These are phyloP conservation scores for Hypholoma fasciculare DNA, from an alignment of 768 basidiomycete genomes.

Conservation along the genomic window DNA sequence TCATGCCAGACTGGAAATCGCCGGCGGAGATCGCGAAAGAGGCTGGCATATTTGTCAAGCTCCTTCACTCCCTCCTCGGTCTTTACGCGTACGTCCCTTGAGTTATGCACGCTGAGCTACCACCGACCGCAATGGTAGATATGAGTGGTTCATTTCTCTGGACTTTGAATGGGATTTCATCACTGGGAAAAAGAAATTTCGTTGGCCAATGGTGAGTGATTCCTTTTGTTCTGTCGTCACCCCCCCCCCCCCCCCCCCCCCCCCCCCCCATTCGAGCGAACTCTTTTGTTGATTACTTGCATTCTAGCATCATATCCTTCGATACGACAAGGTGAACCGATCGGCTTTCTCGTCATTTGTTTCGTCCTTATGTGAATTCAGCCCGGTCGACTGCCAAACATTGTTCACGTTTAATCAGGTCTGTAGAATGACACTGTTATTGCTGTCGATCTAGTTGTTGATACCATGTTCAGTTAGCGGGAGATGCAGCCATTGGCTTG, in stretches of 20 bases:
- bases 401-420: constrained; percentile 67
- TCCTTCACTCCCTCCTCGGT: constrained; percentile 59
- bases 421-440: not conserved
- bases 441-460: not conserved
- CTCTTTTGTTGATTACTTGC: not conserved
- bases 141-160: constrained; percentile 63
- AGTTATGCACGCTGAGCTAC: not conserved
- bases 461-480: constrained; percentile 18
- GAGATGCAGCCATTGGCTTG: constrained; percentile 51
- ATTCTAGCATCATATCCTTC: constrained; percentile 48
- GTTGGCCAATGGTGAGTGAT: constrained; percentile 62
- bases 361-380: constrained; percentile 14
- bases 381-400: constrained; percentile 58
- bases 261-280: too few relatives aligned
- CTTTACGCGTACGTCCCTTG: constrained; percentile 46
- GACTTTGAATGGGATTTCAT: constrained; percentile 66
- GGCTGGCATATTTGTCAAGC: constrained; percentile 43
- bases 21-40: constrained; percentile 46
- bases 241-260: too few relatives aligned
- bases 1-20: constrained; percentile 59
- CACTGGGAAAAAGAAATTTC: constrained; percentile 55
- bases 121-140: constrained; percentile 35
- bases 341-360: not conserved
- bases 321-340: constrained; percentile 43
- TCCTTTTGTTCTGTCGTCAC: not conserved